Conservation (phyloP, 2,329 filamentous ascomycete genomes). For the Botrytis fragariae region DNA sequence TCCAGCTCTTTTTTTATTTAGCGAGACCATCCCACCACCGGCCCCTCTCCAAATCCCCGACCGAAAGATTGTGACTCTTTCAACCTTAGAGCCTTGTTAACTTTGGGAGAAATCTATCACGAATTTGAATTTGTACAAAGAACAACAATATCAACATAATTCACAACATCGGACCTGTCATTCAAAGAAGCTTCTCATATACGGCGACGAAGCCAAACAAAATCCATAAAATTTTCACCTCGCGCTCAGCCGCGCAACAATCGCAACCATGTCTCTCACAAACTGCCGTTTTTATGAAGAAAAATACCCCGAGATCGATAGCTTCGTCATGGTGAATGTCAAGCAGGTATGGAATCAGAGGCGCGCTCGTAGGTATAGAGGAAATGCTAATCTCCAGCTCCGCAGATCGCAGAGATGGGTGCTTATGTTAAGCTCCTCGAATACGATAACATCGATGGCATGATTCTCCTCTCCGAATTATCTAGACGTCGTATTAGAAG, state of each 20-base stretch:
- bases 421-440: constrained; percentile 99
- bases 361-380: background rate
- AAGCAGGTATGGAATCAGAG: constrained; percentile 68
- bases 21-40: constrained; percentile 20
- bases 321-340: constrained; percentile 99
- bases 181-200: background rate
- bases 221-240: constrained; percentile 13
- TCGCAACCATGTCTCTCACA: constrained; percentile 84
- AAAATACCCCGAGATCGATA: constrained; percentile 97
- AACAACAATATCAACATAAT: background rate
- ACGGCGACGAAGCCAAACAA: constrained; percentile 17
- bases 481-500: constrained; percentile 96
- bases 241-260: constrained; percentile 32
- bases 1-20: constrained; percentile 17
- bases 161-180: background rate
- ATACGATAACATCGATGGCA: constrained; percentile 99
- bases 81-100: background rate
- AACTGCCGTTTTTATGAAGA: constrained; percentile 98
- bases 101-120: constrained; percentile 12
- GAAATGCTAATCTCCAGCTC: constrained; percentile 17
- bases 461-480: constrained; percentile 97
- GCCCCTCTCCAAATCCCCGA: constrained; percentile 17
- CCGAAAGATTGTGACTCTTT: constrained; percentile 18
- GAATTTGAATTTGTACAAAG: constrained; percentile 16
- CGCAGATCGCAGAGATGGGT: constrained; percentile 97